Percentiles rank a stretch among this genome's conserved stretches.
phyloP scores from a whole-genome alignment of 2,329 filamentous ascomycete genomes.

The Didymella lethalis region DNA sequence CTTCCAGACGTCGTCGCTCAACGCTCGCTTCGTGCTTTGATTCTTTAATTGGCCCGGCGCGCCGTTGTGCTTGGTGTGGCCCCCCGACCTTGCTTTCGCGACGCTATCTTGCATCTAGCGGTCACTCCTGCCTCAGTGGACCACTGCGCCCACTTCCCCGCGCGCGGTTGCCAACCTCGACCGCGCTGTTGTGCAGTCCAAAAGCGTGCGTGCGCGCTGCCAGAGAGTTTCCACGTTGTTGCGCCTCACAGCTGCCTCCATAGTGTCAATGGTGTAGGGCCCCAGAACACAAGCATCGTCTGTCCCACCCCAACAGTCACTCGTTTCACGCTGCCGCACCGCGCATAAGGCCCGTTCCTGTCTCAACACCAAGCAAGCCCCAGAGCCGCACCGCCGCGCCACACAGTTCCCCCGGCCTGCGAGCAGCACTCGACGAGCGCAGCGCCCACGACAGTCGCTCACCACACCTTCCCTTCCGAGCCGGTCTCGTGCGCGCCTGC shows the following conservation, averaged over 20 bases:
- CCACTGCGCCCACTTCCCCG: constrained; percentile 21
- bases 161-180: constrained; percentile 20
- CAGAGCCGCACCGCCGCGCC: constrained; percentile 13
- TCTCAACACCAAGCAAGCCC: constrained; percentile 28
- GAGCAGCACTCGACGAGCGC: constrained; percentile 5
- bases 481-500: constrained; percentile 44
- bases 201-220: constrained; percentile 24
- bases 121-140: constrained; percentile 12
- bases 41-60: constrained; percentile 28
- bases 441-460: constrained; percentile 23
- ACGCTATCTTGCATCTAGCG: constrained; percentile 9
- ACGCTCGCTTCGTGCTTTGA: constrained; percentile 23
- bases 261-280: constrained; percentile 32
- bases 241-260: constrained; percentile 3
- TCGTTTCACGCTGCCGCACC: constrained; percentile 39
- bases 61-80: constrained; percentile 17
- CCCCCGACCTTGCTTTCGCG: constrained; percentile 19
- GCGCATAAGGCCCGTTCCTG: constrained; percentile 34
- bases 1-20: constrained; percentile 23
- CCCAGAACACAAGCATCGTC: constrained; percentile 38
- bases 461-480: constrained; percentile 26
- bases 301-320: constrained; percentile 37
- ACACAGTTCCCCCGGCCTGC: constrained; percentile 8
- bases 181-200: constrained; percentile 11
- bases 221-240: constrained; percentile 17